Evolutionary conservation across 306 rosid genomes (phyloP).

Genomic region (Ziziphus jujuba): DNA sequence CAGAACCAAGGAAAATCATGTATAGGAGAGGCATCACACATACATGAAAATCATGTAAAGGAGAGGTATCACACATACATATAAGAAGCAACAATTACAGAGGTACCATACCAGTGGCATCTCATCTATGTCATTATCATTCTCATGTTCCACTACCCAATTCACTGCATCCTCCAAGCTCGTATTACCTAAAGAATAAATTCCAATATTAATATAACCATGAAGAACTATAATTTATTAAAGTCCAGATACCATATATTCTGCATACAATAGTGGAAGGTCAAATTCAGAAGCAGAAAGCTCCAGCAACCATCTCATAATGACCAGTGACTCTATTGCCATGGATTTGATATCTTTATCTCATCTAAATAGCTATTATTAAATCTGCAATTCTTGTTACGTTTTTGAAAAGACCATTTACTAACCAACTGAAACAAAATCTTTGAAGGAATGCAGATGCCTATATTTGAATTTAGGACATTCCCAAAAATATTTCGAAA

Average conservation of each 20-base stretch:
- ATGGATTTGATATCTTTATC: too few relatives aligned
- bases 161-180: constrained; percentile 85
- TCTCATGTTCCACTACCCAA: constrained; percentile 93
- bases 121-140: constrained; percentile 76
- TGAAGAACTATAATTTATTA: constrained; percentile 1
- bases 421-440: too few relatives aligned
- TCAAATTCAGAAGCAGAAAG: constrained; percentile 3
- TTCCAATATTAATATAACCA: constrained; percentile 21
- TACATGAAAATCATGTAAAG: neutral
- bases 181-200: constrained; percentile 61
- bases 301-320: neutral
- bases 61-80: neutral
- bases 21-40: neutral
- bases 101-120: constrained; percentile 72
- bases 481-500: too few relatives aligned
- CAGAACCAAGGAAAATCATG: neutral
- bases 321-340: neutral
- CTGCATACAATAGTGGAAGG: neutral
- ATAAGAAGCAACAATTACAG: constrained; percentile 12
- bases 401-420: too few relatives aligned
- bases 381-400: too few relatives aligned
- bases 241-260: too few relatives aligned
- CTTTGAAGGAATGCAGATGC: too few relatives aligned
- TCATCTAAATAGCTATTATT: too few relatives aligned
- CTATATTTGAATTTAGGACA: too few relatives aligned